These are phyloP conservation scores for Entrophospora sp. DNA, from an alignment of 192 early-diverging fungal genomes.

Conservation along the genomic window DNA sequence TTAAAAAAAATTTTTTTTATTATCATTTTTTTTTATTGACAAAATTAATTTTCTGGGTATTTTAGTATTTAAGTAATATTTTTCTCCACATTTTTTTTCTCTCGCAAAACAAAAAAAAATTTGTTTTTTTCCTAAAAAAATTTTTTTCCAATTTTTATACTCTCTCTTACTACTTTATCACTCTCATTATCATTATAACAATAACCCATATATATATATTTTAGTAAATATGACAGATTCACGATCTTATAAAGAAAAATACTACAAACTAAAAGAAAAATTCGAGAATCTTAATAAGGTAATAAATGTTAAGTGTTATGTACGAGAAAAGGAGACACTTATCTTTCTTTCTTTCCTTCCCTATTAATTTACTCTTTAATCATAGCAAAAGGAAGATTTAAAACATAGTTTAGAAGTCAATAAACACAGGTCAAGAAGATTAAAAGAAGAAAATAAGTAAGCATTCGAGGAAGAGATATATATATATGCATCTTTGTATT, in stretches of 20 bases:
- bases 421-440: slow-evolving; percentile 8
- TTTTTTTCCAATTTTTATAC: no score
- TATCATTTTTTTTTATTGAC: no score
- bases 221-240: slow-evolving; percentile 19
- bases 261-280: slow-evolving; percentile 16
- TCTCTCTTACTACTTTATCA: no score
- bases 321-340: neutral
- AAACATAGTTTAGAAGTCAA: slow-evolving; percentile 13
- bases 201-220: no score
- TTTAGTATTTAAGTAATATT: no score
- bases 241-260: slow-evolving; percentile 20
- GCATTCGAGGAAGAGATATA: neutral
- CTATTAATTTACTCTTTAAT: neutral
- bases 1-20: no score
- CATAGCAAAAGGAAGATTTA: slow-evolving; percentile 16
- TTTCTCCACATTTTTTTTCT: no score
- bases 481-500: neutral
- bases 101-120: no score
- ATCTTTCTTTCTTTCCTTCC: neutral
- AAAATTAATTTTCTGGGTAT: no score
- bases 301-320: neutral
- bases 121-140: no score
- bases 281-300: slow-evolving; percentile 17
- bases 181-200: no score
- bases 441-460: slow-evolving; percentile 21